Evolutionary conservation across 2,329 filamentous ascomycete genomes (phyloP).

Genomic region (Dothistroma septosporum): DNA sequence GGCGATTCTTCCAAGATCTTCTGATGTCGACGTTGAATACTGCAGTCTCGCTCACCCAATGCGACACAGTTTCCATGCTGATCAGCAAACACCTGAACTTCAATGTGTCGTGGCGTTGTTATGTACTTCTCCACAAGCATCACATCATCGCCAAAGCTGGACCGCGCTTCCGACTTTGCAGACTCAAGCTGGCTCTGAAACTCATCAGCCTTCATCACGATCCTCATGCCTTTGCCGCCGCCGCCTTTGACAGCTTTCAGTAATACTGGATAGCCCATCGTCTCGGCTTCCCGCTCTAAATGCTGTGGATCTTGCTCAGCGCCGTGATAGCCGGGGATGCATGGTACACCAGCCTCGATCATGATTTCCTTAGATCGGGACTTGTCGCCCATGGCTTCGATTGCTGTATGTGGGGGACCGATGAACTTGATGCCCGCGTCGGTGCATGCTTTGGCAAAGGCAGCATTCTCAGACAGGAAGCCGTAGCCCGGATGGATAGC

Average conservation of each 20-base stretch:
- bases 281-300: slow-evolving; percentile 65
- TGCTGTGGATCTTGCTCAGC: slow-evolving; percentile 65
- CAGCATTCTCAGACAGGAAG: slow-evolving; percentile 87
- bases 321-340: slow-evolving; percentile 94
- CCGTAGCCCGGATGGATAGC: slow-evolving; percentile 96
- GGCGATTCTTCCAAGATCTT: slow-evolving; percentile 65
- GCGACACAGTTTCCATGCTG: slow-evolving; percentile 62
- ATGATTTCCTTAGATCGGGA: slow-evolving; percentile 93
- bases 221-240: slow-evolving; percentile 66
- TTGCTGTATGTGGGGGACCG: slow-evolving; percentile 75
- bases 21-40: slow-evolving; percentile 62
- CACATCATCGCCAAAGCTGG: slow-evolving; percentile 63
- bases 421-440: slow-evolving; percentile 92
- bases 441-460: slow-evolving; percentile 81
- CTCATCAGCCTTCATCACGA: slow-evolving; percentile 54
- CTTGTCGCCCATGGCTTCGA: slow-evolving; percentile 85
- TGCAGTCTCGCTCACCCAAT: slow-evolving; percentile 62
- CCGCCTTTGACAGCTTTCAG: slow-evolving; percentile 64
- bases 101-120: slow-evolving; percentile 62
- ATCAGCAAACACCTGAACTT: slow-evolving; percentile 65
- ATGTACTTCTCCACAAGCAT: slow-evolving; percentile 67
- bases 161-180: slow-evolving; percentile 60
- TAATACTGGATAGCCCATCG: slow-evolving; percentile 63
- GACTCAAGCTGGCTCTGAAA: slow-evolving; percentile 60
- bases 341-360: slow-evolving; percentile 89